Conservation (phyloP, 2,329 filamentous ascomycete species). For the Trichoderma citrinoviride region DNA sequence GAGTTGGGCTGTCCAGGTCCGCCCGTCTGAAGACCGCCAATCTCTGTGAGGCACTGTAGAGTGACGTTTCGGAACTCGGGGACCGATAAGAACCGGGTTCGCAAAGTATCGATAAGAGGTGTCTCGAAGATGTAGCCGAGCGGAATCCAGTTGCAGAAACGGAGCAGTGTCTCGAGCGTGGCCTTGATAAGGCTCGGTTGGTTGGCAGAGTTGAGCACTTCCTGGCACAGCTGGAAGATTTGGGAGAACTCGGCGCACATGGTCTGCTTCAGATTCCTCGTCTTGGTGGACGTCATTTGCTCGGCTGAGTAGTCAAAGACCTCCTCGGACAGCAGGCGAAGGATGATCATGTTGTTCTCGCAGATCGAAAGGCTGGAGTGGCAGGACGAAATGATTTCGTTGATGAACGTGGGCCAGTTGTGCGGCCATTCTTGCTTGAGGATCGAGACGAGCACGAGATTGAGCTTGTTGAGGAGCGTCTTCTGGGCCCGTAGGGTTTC, state of each 20-base stretch:
- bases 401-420: slow-evolving; percentile 99
- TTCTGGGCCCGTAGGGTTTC: slow-evolving; percentile 81
- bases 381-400: slow-evolving; percentile 96
- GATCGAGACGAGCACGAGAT: slow-evolving; percentile 93
- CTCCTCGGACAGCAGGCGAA: slow-evolving; percentile 92
- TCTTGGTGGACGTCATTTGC: slow-evolving; percentile 98
- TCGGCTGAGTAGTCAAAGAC: slow-evolving; percentile 99
- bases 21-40: slow-evolving; percentile 87
- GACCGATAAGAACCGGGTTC: slow-evolving; percentile 86
- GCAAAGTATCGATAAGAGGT: slow-evolving; percentile 87
- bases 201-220: slow-evolving; percentile 86
- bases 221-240: slow-evolving; percentile 96
- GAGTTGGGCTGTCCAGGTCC: slow-evolving; percentile 62
- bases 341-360: slow-evolving; percentile 99
- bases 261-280: slow-evolving; percentile 91
- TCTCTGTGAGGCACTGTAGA: slow-evolving; percentile 94
- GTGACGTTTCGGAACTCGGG: slow-evolving; percentile 97
- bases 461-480: slow-evolving; percentile 95
- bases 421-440: slow-evolving; percentile 99
- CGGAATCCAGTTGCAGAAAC: slow-evolving; percentile 99
- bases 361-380: slow-evolving; percentile 95
- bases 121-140: slow-evolving; percentile 99
- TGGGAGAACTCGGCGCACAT: slow-evolving; percentile 99
- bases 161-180: slow-evolving; percentile 91
- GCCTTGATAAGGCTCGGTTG: slow-evolving; percentile 89